phyloP scores from a whole-genome alignment of 1,284 basidiomycete species.

The Ceratobasidium sp. region DNA sequence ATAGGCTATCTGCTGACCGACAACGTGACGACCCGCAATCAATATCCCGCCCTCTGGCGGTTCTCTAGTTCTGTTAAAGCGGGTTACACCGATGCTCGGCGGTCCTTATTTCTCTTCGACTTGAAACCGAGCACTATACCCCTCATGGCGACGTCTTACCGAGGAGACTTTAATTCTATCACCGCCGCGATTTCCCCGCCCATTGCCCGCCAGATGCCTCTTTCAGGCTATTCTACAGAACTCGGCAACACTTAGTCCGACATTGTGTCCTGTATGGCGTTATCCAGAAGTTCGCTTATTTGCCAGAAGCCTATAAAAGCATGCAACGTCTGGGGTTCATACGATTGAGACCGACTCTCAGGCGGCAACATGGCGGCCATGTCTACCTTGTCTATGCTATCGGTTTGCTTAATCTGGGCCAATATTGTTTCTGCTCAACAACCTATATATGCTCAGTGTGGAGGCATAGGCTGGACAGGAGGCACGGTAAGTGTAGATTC shows the following conservation, averaged over 20 bases:
- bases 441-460: slow-evolving; percentile 39
- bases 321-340: neutral
- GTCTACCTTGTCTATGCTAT: slow-evolving; percentile 33
- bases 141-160: slow-evolving; percentile 1
- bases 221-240: neutral
- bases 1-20: neutral
- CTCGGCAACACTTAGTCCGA: slow-evolving; percentile 24
- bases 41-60: neutral
- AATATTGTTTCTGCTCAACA: slow-evolving; percentile 34
- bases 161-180: slow-evolving; percentile 15
- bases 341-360: neutral
- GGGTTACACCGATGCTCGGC: neutral
- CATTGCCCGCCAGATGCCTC: slow-evolving; percentile 37
- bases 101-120: neutral
- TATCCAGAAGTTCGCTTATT: neutral
- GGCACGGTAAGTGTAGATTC: slow-evolving; percentile 19
- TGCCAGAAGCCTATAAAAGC: slow-evolving; percentile 10
- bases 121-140: neutral
- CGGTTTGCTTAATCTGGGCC: slow-evolving; percentile 21
- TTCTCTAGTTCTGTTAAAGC: neutral
- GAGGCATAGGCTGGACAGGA: slow-evolving; percentile 37
- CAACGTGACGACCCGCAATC: neutral
- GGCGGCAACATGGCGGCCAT: neutral
- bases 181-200: slow-evolving; percentile 41
- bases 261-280: slow-evolving; percentile 5